These are phyloP conservation scores for Dendrobium catenatum DNA, from an alignment of 106 monocot genomes.

Conservation along the genomic window DNA sequence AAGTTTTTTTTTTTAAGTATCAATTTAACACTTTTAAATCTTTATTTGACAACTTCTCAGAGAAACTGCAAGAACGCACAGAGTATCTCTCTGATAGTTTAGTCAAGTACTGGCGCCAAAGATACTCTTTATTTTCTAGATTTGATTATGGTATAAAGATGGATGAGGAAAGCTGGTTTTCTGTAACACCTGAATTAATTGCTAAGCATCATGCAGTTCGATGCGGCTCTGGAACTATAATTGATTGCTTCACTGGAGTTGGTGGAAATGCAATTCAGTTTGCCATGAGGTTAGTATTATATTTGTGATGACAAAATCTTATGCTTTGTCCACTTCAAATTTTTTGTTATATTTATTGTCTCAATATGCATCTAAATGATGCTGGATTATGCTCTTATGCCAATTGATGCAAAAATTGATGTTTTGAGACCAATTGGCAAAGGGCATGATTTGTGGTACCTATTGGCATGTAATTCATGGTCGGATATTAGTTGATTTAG, in stretches of 20 bases:
- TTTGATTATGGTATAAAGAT: constrained; percentile 89
- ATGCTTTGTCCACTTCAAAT: background rate
- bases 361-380: background rate
- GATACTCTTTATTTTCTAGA: constrained; percentile 74
- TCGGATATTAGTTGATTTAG: background rate
- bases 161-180: constrained; percentile 99
- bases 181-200: constrained; percentile 87
- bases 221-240: constrained; percentile 45
- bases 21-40: background rate
- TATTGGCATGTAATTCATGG: background rate
- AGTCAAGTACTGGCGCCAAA: constrained; percentile 87
- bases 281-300: constrained; percentile 56
- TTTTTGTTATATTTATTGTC: background rate
- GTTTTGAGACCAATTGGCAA: constrained; percentile 1
- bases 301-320: background rate
- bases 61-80: constrained; percentile 13
- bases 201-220: constrained; percentile 91
- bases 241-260: constrained; percentile 90
- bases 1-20: background rate
- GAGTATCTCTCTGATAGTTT: constrained; percentile 22
- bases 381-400: background rate
- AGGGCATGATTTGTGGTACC: background rate
- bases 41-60: constrained; percentile 33
- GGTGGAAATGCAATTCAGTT: constrained; percentile 98
- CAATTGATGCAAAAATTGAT: background rate